A percentile compares a stretch with the other conserved stretches of the same genome.
These are phyloP conservation scores for Solanum pennellii DNA, from an alignment of 257 asterid genomes.

Conservation along the genomic window DNA sequence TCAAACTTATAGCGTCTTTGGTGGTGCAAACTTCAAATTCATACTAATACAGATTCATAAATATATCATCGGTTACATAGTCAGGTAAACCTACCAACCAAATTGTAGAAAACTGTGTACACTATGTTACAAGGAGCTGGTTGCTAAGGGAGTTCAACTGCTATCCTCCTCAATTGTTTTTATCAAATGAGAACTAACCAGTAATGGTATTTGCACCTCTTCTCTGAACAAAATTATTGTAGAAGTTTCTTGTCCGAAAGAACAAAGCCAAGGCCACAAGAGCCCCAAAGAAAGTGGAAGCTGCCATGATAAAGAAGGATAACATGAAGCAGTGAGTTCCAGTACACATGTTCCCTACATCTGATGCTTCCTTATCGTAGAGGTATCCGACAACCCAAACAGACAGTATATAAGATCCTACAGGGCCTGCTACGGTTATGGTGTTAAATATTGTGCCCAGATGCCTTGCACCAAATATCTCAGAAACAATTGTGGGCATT, in stretches of 20 bases:
- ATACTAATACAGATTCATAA: not conserved
- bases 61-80: not conserved
- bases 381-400: slow-evolving; percentile 64
- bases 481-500: slow-evolving; percentile 82
- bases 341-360: slow-evolving; percentile 29
- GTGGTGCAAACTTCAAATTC: not conserved
- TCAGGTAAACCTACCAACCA: not conserved
- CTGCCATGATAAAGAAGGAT: slow-evolving; percentile 59
- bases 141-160: not conserved
- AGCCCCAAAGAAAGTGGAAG: slow-evolving; percentile 45
- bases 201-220: not conserved
- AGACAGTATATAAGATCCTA: slow-evolving; percentile 67
- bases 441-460: slow-evolving; percentile 82
- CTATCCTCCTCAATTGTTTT: not conserved
- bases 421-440: slow-evolving; percentile 61
- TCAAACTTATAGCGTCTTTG: not conserved
- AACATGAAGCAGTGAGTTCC: slow-evolving; percentile 69
- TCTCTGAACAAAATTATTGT: slow-evolving; percentile 19
- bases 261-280: slow-evolving; percentile 59
- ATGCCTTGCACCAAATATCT: slow-evolving; percentile 59
- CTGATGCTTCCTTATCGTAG: slow-evolving; percentile 49
- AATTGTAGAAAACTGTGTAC: not conserved
- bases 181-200: not conserved
- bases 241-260: slow-evolving; percentile 55
- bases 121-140: not conserved